phyloP scores from a whole-genome alignment of 179 eudicot species.

The Beta corolliflora region DNA sequence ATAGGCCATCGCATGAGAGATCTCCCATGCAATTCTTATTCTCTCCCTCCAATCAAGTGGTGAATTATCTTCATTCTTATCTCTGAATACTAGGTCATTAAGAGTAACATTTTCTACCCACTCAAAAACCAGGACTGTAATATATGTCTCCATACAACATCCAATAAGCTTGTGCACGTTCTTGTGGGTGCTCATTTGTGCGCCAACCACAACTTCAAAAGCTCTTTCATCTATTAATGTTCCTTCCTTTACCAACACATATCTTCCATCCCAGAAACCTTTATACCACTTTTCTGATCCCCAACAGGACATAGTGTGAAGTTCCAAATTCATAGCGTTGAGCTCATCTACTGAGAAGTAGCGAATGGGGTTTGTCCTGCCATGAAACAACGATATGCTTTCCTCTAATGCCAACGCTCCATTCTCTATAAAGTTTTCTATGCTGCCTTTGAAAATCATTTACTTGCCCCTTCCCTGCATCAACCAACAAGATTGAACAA shows the following conservation, averaged over 20 bases:
- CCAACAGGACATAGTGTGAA: background rate
- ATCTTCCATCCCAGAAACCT: slow-evolving; percentile 11
- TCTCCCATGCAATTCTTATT: too few species aligned
- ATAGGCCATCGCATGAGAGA: too few species aligned
- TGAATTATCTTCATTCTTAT: too few species aligned
- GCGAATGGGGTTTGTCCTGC: slow-evolving; percentile 5
- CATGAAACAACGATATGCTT: slow-evolving; percentile 11
- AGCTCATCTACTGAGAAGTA: slow-evolving; percentile 13
- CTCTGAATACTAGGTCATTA: background rate
- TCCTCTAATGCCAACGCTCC: background rate
- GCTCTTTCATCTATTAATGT: background rate
- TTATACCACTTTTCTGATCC: slow-evolving; percentile 7
- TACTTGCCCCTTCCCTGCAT: background rate
- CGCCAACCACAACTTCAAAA: background rate
- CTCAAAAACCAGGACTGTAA: background rate
- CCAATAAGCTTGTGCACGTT: background rate
- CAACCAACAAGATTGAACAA: too few species aligned
- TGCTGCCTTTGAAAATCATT: background rate
- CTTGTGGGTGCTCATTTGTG: background rate
- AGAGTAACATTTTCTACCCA: background rate
- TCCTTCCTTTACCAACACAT: background rate
- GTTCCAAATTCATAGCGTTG: slow-evolving; percentile 3
- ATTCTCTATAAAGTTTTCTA: background rate
- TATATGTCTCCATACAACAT: background rate
- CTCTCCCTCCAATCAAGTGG: too few species aligned